Evolutionary conservation across 2,329 filamentous ascomycete genomes (phyloP).

Genomic region (Aureobasidium sp.): DNA sequence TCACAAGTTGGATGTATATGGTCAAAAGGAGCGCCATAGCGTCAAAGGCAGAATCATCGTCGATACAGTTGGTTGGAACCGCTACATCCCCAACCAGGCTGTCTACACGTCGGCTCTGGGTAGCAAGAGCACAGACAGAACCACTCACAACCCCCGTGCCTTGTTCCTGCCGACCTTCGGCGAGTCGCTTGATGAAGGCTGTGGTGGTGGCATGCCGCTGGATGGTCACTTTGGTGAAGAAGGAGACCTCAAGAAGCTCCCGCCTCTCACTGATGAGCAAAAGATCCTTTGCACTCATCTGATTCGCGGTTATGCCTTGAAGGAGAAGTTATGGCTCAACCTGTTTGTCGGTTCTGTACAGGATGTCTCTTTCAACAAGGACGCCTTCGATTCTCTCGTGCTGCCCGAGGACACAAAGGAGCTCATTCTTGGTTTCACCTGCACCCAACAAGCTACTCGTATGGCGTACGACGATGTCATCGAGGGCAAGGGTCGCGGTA

Average conservation of each 20-base stretch:
- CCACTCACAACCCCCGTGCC: not conserved
- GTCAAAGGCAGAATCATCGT: conserved; percentile 44
- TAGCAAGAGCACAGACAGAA: conserved; percentile 14
- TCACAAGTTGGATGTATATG: conserved; percentile 28
- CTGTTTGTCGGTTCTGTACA: conserved; percentile 32
- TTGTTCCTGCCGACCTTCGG: not conserved
- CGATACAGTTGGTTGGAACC: conserved; percentile 41
- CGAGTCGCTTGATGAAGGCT: conserved; percentile 14
- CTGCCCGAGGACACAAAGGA: conserved; percentile 40
- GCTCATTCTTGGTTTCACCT: conserved; percentile 39
- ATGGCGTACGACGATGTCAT: conserved; percentile 42
- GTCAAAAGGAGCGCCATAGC: conserved; percentile 31
- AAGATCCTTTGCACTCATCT: conserved; percentile 27
- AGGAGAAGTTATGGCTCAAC: conserved; percentile 35
- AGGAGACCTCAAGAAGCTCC: conserved; percentile 19
- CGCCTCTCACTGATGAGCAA: conserved; percentile 22
- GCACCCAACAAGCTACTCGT: conserved; percentile 32
- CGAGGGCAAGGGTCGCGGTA: conserved; percentile 43
- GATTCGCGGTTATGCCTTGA: conserved; percentile 30
- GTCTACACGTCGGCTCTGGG: conserved; percentile 29
- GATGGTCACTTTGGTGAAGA: conserved; percentile 25
- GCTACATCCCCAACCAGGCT: conserved; percentile 36
- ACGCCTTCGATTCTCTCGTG: conserved; percentile 41
- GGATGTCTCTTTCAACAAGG: conserved; percentile 36
- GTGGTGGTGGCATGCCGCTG: conserved; percentile 24